phyloP scores from a whole-genome alignment of 306 rosid species.

The Castanea crenata region DNA sequence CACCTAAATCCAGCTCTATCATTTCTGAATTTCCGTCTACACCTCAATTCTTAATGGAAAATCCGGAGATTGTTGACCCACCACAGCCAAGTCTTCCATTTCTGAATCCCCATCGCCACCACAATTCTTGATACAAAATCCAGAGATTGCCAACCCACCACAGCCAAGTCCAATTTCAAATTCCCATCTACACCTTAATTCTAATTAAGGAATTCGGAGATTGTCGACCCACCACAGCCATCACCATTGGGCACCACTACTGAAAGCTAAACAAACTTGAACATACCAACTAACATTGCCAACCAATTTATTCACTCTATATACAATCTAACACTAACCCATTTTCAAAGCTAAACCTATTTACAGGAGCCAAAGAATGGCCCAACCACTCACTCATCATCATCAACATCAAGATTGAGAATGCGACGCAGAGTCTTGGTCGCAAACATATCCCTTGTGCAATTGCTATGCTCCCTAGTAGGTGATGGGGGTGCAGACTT shows the following conservation, averaged over 20 bases:
- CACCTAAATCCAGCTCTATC: constrained; percentile 18
- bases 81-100: no score
- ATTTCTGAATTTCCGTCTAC: not conserved
- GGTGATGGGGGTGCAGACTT: constrained; percentile 73
- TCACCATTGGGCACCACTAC: constrained; percentile 26
- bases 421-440: constrained; percentile 67
- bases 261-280: constrained; percentile 33
- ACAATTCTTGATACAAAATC: no score
- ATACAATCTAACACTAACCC: constrained; percentile 42
- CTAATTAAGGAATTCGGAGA: constrained; percentile 25
- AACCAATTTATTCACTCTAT: constrained; percentile 43
- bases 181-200: constrained; percentile 26
- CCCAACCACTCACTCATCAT: constrained; percentile 38
- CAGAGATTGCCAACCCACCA: no score
- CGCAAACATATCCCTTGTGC: constrained; percentile 47
- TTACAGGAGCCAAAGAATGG: constrained; percentile 37
- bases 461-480: constrained; percentile 31
- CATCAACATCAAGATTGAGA: constrained; percentile 58
- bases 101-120: no score
- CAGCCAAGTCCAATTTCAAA: no score
- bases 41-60: no score
- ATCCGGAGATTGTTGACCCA: no score
- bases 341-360: constrained; percentile 31
- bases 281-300: constrained; percentile 24
- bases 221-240: constrained; percentile 38